Conservation (phyloP, 371 early-diverging fungal species). For the Apophysomyces trapeziformis region DNA sequence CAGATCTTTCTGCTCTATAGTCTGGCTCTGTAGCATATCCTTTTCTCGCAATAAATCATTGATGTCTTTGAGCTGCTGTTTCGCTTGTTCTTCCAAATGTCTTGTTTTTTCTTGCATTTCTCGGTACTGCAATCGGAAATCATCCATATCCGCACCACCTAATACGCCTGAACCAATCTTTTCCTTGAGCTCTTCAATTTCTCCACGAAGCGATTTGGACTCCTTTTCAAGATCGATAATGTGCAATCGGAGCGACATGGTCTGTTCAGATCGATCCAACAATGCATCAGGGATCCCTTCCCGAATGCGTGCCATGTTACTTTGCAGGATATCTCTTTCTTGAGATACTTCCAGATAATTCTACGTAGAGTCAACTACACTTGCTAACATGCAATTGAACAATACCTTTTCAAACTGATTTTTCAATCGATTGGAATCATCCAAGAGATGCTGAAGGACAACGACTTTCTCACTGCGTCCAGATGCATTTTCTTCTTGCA, state of each 20-base stretch:
- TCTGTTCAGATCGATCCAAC: conserved; percentile 34
- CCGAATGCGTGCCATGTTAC: conserved; percentile 71
- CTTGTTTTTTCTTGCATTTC: conserved; percentile 47
- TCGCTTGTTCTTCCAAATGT: conserved; percentile 63
- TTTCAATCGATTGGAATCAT: conserved; percentile 74
- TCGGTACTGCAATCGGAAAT: conserved; percentile 34
- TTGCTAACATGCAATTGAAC: background rate
- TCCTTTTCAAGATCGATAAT: conserved; percentile 53
- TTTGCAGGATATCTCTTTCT: conserved; percentile 71
- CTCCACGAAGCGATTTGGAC: conserved; percentile 40
- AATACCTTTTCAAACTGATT: conserved; percentile 69
- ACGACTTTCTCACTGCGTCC: conserved; percentile 56
- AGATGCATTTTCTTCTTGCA: conserved; percentile 61
- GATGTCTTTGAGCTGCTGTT: conserved; percentile 65
- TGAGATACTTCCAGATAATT: conserved; percentile 74
- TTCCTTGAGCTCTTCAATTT: conserved; percentile 29
- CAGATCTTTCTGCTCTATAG: conserved; percentile 59
- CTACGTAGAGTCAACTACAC: conserved; percentile 14
- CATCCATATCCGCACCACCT: conserved; percentile 37
- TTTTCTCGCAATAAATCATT: conserved; percentile 72
- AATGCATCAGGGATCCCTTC: conserved; percentile 52
- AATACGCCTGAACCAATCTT: conserved; percentile 43
- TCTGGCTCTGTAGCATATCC: conserved; percentile 59
- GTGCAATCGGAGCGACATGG: conserved; percentile 45
- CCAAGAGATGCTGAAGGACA: conserved; percentile 71